A percentile compares a stretch with the other conserved stretches of the same genome.
phyloP scores from a whole-genome alignment of 371 early-diverging fungal genomes.

The Zychaea mexicana region DNA sequence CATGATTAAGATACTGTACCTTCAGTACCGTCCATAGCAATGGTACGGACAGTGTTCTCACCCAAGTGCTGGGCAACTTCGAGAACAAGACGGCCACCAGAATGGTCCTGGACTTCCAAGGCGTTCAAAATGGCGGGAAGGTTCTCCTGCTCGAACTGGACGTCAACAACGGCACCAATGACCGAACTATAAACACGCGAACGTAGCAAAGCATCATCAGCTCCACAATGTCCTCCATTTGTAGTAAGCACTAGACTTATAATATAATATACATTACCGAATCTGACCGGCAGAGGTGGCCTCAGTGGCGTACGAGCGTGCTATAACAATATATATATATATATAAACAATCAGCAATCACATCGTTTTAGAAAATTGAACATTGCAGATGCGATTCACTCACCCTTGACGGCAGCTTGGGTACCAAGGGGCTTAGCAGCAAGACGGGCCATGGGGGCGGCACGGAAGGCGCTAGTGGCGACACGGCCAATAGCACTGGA shows the following conservation, averaged over 20 bases:
- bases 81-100: constrained; percentile 85
- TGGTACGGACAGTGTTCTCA: constrained; percentile 98
- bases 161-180: constrained; percentile 99
- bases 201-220: not conserved
- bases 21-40: constrained; percentile 98
- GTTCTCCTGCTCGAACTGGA: constrained; percentile 92
- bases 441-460: constrained; percentile 24
- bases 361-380: too few species aligned
- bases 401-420: constrained; percentile 14
- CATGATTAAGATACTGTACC: constrained; percentile 35
- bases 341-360: too few species aligned
- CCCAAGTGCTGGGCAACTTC: constrained; percentile 97
- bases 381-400: too few species aligned
- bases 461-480: constrained; percentile 36
- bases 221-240: not conserved
- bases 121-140: constrained; percentile 97
- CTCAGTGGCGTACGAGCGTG: constrained; percentile 41
- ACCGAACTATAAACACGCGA: constrained; percentile 43
- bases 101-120: constrained; percentile 88
- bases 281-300: constrained; percentile 44
- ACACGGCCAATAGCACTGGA: constrained; percentile 38
- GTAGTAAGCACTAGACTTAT: too few species aligned
- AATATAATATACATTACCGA: too few species aligned
- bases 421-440: constrained; percentile 28
- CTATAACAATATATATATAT: too few species aligned